Evolutionary conservation across 345 rosid species (phyloP).

Genomic region (Pelargonium nanum): DNA sequence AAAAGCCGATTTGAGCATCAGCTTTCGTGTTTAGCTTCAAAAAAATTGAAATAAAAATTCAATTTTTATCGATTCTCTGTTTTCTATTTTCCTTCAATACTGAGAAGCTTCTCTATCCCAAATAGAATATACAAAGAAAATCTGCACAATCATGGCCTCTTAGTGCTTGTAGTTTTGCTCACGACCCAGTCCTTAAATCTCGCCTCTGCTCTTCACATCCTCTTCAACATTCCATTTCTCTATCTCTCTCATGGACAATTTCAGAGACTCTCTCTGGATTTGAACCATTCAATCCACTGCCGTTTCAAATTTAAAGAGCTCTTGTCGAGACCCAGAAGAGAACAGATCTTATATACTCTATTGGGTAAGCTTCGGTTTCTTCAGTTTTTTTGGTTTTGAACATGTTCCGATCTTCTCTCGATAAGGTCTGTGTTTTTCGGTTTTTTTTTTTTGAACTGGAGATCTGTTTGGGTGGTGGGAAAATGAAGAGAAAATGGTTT

Average conservation of each 20-base stretch:
- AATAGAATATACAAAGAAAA: no score
- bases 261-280: neutral
- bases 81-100: no score
- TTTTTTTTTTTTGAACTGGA: neutral
- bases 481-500: neutral
- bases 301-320: neutral
- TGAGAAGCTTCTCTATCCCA: neutral
- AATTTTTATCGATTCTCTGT: no score
- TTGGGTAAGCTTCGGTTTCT: neutral
- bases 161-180: slow-evolving; percentile 32
- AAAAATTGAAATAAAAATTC: no score
- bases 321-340: neutral
- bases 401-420: neutral
- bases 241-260: neutral
- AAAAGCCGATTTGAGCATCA: neutral
- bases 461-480: neutral
- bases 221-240: neutral
- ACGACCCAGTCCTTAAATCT: slow-evolving; percentile 27
- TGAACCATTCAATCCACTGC: neutral
- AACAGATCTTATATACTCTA: neutral
- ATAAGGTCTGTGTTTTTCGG: neutral
- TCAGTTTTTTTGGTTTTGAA: neutral
- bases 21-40: neutral
- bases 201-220: neutral
- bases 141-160: slow-evolving; percentile 8